Evolutionary conservation across 139 green algal genomes (phyloP).

Genomic region (Micromonas commoda): DNA sequence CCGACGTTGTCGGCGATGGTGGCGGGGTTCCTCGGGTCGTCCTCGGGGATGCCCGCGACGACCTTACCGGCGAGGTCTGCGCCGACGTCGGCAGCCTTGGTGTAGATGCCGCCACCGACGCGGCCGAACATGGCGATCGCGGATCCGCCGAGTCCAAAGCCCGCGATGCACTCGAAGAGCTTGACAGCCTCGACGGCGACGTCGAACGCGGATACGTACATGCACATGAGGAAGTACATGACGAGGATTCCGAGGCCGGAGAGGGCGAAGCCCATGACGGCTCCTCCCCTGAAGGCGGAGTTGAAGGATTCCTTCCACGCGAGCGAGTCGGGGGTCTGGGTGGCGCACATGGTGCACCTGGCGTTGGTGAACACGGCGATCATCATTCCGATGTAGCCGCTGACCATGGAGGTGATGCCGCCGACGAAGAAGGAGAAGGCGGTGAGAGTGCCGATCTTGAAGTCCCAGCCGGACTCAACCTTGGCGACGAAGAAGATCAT

Average conservation of each 20-base stretch:
- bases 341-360: slow-evolving; percentile 77
- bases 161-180: slow-evolving; percentile 90
- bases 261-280: slow-evolving; percentile 96
- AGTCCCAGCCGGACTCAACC: neutral
- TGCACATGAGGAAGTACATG: slow-evolving; percentile 68
- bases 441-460: slow-evolving; percentile 49
- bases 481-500: slow-evolving; percentile 83
- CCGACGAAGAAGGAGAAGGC: slow-evolving; percentile 84
- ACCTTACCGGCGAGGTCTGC: slow-evolving; percentile 95
- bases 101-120: slow-evolving; percentile 93
- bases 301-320: slow-evolving; percentile 29
- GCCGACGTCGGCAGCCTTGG: slow-evolving; percentile 93
- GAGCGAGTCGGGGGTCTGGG: slow-evolving; percentile 56
- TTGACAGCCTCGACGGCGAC: slow-evolving; percentile 77
- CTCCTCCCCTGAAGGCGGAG: slow-evolving; percentile 83
- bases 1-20: slow-evolving; percentile 98
- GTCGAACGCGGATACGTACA: slow-evolving; percentile 26
- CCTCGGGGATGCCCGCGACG: slow-evolving; percentile 83
- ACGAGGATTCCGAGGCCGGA: slow-evolving; percentile 77
- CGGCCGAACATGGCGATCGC: slow-evolving; percentile 93
- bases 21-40: slow-evolving; percentile 96
- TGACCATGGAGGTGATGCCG: slow-evolving; percentile 77
- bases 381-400: slow-evolving; percentile 82
- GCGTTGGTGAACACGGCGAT: slow-evolving; percentile 95
- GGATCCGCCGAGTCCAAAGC: slow-evolving; percentile 89